phyloP scores from a whole-genome alignment of 2,329 filamentous ascomycete species.

The Curvularia sp. region DNA sequence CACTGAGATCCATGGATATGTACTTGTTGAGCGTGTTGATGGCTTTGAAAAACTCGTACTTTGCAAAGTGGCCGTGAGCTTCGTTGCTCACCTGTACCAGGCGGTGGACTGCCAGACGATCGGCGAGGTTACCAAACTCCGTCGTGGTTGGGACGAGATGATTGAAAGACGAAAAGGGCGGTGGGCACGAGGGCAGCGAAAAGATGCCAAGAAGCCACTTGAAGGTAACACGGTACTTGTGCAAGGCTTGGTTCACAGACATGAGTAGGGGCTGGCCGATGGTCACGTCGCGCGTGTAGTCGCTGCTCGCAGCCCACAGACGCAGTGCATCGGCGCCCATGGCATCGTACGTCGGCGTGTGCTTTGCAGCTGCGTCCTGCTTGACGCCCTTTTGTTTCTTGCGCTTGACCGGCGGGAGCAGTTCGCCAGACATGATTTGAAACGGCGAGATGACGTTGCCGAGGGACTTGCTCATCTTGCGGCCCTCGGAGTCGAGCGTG shows the following conservation, averaged over 20 bases:
- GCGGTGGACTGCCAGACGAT: constrained; percentile 77
- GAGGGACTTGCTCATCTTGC: constrained; percentile 98
- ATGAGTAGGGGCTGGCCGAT: constrained; percentile 80
- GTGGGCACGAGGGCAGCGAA: constrained; percentile 51
- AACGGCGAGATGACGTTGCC: constrained; percentile 84
- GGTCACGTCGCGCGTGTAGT: constrained; percentile 87
- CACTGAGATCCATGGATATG: constrained; percentile 81
- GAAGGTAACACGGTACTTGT: constrained; percentile 88
- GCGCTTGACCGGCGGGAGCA: constrained; percentile 72
- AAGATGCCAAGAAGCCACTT: constrained; percentile 85
- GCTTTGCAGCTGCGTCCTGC: constrained; percentile 40
- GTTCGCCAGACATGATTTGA: constrained; percentile 83
- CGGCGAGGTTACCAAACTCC: constrained; percentile 32
- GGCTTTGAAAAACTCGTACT: constrained; percentile 83
- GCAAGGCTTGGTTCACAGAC: constrained; percentile 74
- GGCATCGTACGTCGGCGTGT: constrained; percentile 63
- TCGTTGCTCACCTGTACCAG: constrained; percentile 69
- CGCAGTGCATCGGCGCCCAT: constrained; percentile 87
- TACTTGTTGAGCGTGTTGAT: constrained; percentile 78
- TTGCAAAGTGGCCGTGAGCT: constrained; percentile 69
- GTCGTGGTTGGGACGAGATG: constrained; percentile 18
- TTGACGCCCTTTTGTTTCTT: constrained; percentile 61
- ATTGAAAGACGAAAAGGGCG: constrained; percentile 36
- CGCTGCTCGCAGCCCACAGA: constrained; percentile 88
- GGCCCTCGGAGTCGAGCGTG: constrained; percentile 84